These are phyloP conservation scores for Monilinia vaccinii-corymbosi DNA, from an alignment of 2,329 filamentous ascomycete species.

Conservation along the genomic window DNA sequence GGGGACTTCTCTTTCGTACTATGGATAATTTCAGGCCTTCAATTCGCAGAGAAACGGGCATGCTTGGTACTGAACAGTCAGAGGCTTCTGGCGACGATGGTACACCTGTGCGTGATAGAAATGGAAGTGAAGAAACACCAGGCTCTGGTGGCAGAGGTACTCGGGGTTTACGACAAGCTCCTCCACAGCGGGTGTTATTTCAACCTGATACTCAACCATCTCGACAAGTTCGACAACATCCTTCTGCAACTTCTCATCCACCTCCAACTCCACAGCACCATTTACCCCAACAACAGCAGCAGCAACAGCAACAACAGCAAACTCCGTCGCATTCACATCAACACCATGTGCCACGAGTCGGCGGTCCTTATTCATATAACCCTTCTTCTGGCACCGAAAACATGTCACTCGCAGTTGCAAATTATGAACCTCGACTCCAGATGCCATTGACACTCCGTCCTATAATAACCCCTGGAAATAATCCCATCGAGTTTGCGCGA, in stretches of 20 bases:
- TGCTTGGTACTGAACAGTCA: conserved; percentile 44
- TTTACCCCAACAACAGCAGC: conserved; percentile 16
- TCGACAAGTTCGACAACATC: conserved; percentile 55
- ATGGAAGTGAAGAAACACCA: conserved; percentile 40
- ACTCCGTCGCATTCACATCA: conserved; percentile 20
- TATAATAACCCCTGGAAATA: conserved; percentile 66
- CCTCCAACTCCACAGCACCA: conserved; percentile 22
- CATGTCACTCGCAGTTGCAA: conserved; percentile 51
- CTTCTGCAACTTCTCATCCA: conserved; percentile 35
- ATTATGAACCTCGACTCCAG: conserved; percentile 58
- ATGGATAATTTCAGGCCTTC: conserved; percentile 61
- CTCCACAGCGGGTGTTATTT: conserved; percentile 74
- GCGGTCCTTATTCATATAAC: conserved; percentile 38
- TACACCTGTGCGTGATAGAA: conserved; percentile 45
- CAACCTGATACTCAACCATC: conserved; percentile 66
- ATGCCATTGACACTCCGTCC: conserved; percentile 60
- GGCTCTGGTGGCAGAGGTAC: conserved; percentile 48
- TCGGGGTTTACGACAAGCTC: conserved; percentile 67
- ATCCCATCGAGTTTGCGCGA: conserved; percentile 57
- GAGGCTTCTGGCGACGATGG: conserved; percentile 52
- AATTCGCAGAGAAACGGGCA: conserved; percentile 34
- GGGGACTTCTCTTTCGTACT: conserved; percentile 68
- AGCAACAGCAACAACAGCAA: conserved; percentile 11
- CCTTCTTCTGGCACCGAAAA: conserved; percentile 46
- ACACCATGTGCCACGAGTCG: conserved; percentile 25